A percentile compares a stretch with the other conserved stretches of the same genome.
Conservation (phyloP, 106 monocot genomes). For the Apostasia ramifera region DNA sequence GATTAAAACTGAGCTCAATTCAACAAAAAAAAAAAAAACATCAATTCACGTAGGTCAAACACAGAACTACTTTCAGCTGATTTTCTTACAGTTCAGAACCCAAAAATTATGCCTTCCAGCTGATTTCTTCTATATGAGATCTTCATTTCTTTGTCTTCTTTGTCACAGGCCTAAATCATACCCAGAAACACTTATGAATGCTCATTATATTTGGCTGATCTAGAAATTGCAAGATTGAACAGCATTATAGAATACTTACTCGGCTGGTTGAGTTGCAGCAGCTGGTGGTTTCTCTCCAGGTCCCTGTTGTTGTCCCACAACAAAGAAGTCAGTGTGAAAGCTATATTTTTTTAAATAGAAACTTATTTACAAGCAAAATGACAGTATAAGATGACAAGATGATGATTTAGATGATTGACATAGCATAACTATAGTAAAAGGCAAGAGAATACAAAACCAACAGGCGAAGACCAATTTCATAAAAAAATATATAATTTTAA, state of each 20-base stretch:
- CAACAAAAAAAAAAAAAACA: too few relatives aligned
- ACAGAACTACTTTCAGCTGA: too few relatives aligned
- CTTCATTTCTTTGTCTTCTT: slow-evolving; percentile 1
- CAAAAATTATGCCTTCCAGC: background rate
- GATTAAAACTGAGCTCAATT: too few relatives aligned
- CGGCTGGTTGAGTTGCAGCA: background rate
- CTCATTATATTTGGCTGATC: background rate
- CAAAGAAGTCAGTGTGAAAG: background rate
- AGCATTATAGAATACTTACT: background rate
- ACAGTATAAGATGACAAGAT: too few relatives aligned
- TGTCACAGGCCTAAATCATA: background rate
- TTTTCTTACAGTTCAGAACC: too few relatives aligned
- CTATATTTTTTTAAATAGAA: background rate
- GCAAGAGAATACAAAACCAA: background rate
- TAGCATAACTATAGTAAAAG: too few relatives aligned
- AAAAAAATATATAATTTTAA: background rate
- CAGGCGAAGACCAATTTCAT: background rate
- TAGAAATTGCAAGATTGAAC: background rate
- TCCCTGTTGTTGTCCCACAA: background rate
- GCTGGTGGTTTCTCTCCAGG: slow-evolving; percentile 6
- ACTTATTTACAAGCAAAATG: background rate
- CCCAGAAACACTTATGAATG: background rate
- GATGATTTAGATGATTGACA: too few relatives aligned
- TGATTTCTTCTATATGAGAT: background rate
- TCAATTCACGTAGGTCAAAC: too few relatives aligned